These are phyloP conservation scores for Ascodesmis nigricans DNA, from an alignment of 495 filamentous ascomycete genomes.

Conservation along the genomic window DNA sequence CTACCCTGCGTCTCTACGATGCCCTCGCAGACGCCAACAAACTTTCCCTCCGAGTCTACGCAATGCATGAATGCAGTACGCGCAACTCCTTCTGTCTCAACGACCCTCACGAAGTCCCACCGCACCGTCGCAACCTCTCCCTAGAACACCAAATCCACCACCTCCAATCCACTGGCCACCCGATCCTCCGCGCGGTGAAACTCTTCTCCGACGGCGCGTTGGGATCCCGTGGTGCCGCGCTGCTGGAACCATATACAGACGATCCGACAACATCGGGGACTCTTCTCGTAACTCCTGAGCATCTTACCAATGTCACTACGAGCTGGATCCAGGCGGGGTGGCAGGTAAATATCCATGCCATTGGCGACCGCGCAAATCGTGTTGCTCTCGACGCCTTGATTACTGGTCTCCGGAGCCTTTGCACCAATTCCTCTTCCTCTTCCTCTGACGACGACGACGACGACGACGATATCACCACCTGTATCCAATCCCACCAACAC, in stretches of 20 bases:
- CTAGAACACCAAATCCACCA: too few species aligned
- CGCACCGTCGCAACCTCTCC: slow-evolving; percentile 2
- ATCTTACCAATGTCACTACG: not conserved
- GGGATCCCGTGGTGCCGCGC: slow-evolving; percentile 40
- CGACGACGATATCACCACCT: slow-evolving; percentile 2
- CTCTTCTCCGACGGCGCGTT: slow-evolving; percentile 39
- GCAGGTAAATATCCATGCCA: slow-evolving; percentile 42
- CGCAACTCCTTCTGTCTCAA: slow-evolving; percentile 36
- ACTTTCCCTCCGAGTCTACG: slow-evolving; percentile 36
- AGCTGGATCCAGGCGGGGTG: slow-evolving; percentile 28
- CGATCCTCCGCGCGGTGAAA: too few species aligned
- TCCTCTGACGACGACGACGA: slow-evolving; percentile 25
- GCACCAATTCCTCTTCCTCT: slow-evolving; percentile 21
- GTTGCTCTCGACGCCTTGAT: slow-evolving; percentile 34
- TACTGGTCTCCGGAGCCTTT: slow-evolving; percentile 26
- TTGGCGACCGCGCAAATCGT: slow-evolving; percentile 41
- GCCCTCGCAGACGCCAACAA: slow-evolving; percentile 26
- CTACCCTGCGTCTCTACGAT: slow-evolving; percentile 30
- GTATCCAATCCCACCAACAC: not conserved
- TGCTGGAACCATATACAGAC: slow-evolving; percentile 40
- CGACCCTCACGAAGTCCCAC: slow-evolving; percentile 10
- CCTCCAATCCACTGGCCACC: too few species aligned
- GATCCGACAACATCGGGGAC: slow-evolving; percentile 32
- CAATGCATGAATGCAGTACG: slow-evolving; percentile 39
- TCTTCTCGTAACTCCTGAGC: slow-evolving; percentile 28